phyloP scores from a whole-genome alignment of 2,329 filamentous ascomycete genomes.

The Botrytis medusae region DNA sequence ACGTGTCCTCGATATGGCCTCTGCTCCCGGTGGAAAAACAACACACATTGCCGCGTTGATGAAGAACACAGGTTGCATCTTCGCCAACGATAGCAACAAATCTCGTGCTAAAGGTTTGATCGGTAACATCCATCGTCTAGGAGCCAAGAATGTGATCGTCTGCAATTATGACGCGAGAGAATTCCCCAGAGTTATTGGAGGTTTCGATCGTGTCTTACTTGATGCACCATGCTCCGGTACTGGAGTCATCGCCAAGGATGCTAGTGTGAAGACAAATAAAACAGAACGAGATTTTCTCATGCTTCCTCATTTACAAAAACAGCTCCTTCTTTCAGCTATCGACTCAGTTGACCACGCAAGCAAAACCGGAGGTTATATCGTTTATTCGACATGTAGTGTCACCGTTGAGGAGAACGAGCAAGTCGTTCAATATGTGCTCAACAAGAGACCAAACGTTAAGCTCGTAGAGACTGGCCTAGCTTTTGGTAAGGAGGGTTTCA shows the following conservation, averaged over 20 bases:
- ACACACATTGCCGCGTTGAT: slow-evolving; percentile 95
- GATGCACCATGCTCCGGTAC: slow-evolving; percentile 96
- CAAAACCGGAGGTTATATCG: slow-evolving; percentile 91
- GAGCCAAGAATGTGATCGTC: slow-evolving; percentile 89
- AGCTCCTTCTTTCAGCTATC: slow-evolving; percentile 87
- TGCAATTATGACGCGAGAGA: slow-evolving; percentile 94
- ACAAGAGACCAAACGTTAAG: slow-evolving; percentile 87
- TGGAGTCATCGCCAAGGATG: slow-evolving; percentile 95
- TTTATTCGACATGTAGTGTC: slow-evolving; percentile 95
- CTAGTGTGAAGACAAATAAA: slow-evolving; percentile 97
- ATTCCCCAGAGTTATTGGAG: slow-evolving; percentile 91
- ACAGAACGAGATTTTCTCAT: slow-evolving; percentile 92
- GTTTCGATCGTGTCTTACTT: slow-evolving; percentile 90
- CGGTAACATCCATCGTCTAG: slow-evolving; percentile 94
- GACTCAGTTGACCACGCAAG: slow-evolving; percentile 90
- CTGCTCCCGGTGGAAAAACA: slow-evolving; percentile 93
- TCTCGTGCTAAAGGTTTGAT: slow-evolving; percentile 93
- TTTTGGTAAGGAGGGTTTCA: slow-evolving; percentile 93
- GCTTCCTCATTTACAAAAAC: slow-evolving; percentile 91
- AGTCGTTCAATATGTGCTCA: slow-evolving; percentile 90
- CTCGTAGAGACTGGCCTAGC: slow-evolving; percentile 87
- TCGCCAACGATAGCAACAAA: slow-evolving; percentile 97
- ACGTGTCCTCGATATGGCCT: slow-evolving; percentile 87
- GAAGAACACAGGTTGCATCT: slow-evolving; percentile 94
- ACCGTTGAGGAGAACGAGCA: slow-evolving; percentile 92